Evolutionary conservation across 2,329 filamentous ascomycete species (phyloP).

Genomic region (Colletotrichum agaves): DNA sequence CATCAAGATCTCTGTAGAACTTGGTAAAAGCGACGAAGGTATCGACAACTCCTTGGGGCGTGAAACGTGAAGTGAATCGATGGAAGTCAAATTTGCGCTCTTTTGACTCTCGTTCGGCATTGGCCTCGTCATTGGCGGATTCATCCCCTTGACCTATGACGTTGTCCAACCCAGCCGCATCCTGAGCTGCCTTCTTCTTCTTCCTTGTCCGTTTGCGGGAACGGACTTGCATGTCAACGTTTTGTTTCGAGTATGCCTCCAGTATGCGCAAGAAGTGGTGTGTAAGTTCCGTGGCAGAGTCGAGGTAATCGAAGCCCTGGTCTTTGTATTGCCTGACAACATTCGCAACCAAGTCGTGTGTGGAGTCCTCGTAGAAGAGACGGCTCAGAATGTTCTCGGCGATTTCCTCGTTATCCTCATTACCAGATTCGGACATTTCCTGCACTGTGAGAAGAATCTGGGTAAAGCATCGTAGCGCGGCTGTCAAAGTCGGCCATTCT

Average conservation of each 20-base stretch:
- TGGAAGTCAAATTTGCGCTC: slow-evolving; percentile 96
- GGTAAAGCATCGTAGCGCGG: slow-evolving; percentile 93
- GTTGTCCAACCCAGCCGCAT: slow-evolving; percentile 53
- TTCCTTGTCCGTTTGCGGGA: slow-evolving; percentile 78
- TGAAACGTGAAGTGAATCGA: slow-evolving; percentile 82
- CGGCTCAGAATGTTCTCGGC: slow-evolving; percentile 96
- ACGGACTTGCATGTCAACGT: slow-evolving; percentile 91
- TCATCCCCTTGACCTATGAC: slow-evolving; percentile 72
- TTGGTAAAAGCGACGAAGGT: slow-evolving; percentile 85
- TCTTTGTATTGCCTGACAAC: slow-evolving; percentile 90
- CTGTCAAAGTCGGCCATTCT: slow-evolving; percentile 86
- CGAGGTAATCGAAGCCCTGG: slow-evolving; percentile 92
- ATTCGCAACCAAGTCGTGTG: slow-evolving; percentile 85
- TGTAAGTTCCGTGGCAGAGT: slow-evolving; percentile 88
- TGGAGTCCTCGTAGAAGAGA: slow-evolving; percentile 98
- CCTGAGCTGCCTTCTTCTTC: slow-evolving; percentile 74
- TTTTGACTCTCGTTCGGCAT: slow-evolving; percentile 75
- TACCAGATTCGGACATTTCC: slow-evolving; percentile 84
- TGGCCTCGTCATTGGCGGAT: slow-evolving; percentile 75
- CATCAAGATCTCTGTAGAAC: slow-evolving; percentile 83
- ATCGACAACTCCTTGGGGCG: slow-evolving; percentile 85
- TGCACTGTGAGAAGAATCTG: slow-evolving; percentile 93
- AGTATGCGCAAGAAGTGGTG: slow-evolving; percentile 94
- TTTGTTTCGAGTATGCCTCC: slow-evolving; percentile 94
- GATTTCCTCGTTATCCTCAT: slow-evolving; percentile 97